A percentile compares a stretch with the other conserved stretches of the same genome.
Conservation (phyloP, 1,284 basidiomycete species). For the Thecaphora frezii region DNA sequence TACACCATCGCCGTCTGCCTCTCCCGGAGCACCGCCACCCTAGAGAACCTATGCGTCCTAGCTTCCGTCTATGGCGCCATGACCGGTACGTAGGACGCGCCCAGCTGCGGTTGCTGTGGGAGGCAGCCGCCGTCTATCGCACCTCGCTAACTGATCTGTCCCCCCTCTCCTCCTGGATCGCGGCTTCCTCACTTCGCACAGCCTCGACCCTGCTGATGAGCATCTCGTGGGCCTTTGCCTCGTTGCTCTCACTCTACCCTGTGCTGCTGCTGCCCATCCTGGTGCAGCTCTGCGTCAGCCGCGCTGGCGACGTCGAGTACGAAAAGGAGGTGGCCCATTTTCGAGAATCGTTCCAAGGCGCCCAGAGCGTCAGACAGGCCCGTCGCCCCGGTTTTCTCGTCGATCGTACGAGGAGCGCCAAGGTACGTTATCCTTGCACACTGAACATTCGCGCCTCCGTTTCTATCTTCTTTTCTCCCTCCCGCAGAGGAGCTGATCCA, state of each 20-base stretch:
- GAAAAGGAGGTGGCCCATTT: slow-evolving; percentile 13
- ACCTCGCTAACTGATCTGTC: not conserved
- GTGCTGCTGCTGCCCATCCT: slow-evolving; percentile 71
- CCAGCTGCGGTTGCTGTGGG: slow-evolving; percentile 1
- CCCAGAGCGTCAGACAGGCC: slow-evolving; percentile 12
- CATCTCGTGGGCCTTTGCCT: slow-evolving; percentile 13
- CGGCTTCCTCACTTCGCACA: not conserved
- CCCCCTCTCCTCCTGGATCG: not conserved
- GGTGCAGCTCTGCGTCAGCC: slow-evolving; percentile 64
- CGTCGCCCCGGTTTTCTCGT: slow-evolving; percentile 46
- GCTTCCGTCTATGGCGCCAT: slow-evolving; percentile 73
- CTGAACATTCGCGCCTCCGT: no score
- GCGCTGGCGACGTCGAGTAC: slow-evolving; percentile 61
- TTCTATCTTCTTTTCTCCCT: no score
- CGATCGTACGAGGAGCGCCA: slow-evolving; percentile 35
- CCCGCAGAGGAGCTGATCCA: no score
- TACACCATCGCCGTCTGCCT: slow-evolving; percentile 78
- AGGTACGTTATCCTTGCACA: slow-evolving; percentile 2
- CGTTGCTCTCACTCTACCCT: slow-evolving; percentile 63
- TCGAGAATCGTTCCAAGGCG: slow-evolving; percentile 2
- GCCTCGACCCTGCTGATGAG: slow-evolving; percentile 18
- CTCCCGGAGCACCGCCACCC: slow-evolving; percentile 74
- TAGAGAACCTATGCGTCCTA: slow-evolving; percentile 75
- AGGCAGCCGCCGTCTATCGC: slow-evolving; percentile 1
- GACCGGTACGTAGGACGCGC: slow-evolving; percentile 63